Base-by-base conservation (phyloP, 306 rosid genomes). In the Delonix regia region DNA sequence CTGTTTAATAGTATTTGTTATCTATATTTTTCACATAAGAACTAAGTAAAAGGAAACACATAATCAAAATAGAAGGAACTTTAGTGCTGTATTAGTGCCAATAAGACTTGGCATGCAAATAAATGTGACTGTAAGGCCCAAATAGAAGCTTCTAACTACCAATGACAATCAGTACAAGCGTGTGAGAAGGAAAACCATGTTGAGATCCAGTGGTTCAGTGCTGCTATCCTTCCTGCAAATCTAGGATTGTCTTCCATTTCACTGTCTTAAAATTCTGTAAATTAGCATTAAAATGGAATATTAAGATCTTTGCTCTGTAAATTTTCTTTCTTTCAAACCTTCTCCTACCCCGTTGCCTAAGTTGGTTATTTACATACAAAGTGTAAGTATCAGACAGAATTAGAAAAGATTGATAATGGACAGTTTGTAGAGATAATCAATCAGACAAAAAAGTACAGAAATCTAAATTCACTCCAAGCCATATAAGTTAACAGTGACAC, bases 51-150 rank as follows among this genome's bases (percentile, higher is more conserved):
- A 36, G 63, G 75, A 47, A 53, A 56, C 18, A 65, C 74, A 64
- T 64, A 55, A 24, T 24, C 57, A 57, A 47, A 55, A 71, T 18
- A 66, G 6, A 51, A 1, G 10, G 59, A 63, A 12, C 47, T 64
- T 30, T 55, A 15, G 57, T 38, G 2, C 6, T 38, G 8, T 7
- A 38, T 3, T 42, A 42, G 14, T 8, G 47, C 47, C 47, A 42
- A 8, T 65, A 73, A 64, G 79, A 63, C 66, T 62, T 36, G 28
- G 45, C 51, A 71, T 33, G 65, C 60, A 72, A 73, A 62, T 59
- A n/a, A 72, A 48, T 12, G 74, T 15, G 53, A 47, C 47, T 38
- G 24, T 44, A 69, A 75, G 57, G 73, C 38, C 9, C 30, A 69
- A 41, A 18, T 48, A 81, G 51, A 69, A 60, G 81, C 49, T 19